Evolutionary conservation across 1,139 yeast genomes (phyloP).

Genomic region (Geotrichum carabidarum): DNA sequence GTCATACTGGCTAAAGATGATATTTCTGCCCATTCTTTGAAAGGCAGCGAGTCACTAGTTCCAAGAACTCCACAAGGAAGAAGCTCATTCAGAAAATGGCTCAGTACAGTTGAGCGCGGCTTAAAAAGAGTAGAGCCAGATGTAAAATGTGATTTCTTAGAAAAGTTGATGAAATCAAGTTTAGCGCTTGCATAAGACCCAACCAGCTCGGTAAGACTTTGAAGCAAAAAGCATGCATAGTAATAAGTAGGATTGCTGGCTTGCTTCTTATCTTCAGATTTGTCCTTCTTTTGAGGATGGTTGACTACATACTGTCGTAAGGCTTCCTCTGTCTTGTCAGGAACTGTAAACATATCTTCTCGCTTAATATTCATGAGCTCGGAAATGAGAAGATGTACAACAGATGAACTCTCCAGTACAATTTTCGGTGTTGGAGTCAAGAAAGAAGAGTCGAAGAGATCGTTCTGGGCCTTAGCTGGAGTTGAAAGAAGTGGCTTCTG

Average conservation of each 20-base stretch:
- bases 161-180: constrained; percentile 72
- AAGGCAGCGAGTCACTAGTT: constrained; percentile 22
- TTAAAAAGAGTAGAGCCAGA: constrained; percentile 36
- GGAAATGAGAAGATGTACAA: constrained; percentile 55
- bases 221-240: constrained; percentile 64
- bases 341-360: constrained; percentile 31
- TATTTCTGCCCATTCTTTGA: constrained; percentile 38
- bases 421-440: constrained; percentile 6
- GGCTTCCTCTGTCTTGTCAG: constrained; percentile 26
- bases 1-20: constrained; percentile 49
- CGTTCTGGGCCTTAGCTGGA: background rate
- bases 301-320: constrained; percentile 23
- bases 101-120: constrained; percentile 72
- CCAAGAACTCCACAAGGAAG: constrained; percentile 51
- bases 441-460: background rate
- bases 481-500: background rate
- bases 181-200: constrained; percentile 78
- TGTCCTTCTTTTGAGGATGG: constrained; percentile 27
- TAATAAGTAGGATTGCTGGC: constrained; percentile 49
- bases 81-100: constrained; percentile 70
- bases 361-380: constrained; percentile 52
- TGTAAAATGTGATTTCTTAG: constrained; percentile 47
- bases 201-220: constrained; percentile 62
- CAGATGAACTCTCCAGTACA: constrained; percentile 43
- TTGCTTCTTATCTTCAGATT: constrained; percentile 29